phyloP scores from a whole-genome alignment of 2,329 filamentous ascomycete species.

The Neonectria ditissima region DNA sequence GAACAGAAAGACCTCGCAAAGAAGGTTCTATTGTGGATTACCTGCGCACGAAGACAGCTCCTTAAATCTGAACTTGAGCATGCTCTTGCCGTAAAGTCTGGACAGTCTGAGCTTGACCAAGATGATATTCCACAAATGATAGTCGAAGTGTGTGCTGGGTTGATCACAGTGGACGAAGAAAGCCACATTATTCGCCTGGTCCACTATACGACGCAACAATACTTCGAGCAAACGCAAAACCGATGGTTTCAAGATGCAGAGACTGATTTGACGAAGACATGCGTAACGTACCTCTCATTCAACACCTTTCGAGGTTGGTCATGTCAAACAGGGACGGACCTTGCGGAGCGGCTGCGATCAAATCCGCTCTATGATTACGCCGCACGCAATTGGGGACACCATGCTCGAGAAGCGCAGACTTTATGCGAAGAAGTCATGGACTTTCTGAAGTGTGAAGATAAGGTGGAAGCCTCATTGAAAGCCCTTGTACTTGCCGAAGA shows the following conservation, averaged over 20 bases:
- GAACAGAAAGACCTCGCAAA: slow-evolving; percentile 52
- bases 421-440: not conserved
- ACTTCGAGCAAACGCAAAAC: slow-evolving; percentile 49
- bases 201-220: slow-evolving; percentile 61
- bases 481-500: no score
- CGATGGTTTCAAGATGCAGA: slow-evolving; percentile 50
- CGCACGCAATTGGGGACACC: slow-evolving; percentile 26
- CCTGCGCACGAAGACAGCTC: slow-evolving; percentile 50
- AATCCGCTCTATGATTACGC: slow-evolving; percentile 27
- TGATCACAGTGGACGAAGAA: slow-evolving; percentile 55
- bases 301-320: slow-evolving; percentile 35
- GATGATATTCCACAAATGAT: slow-evolving; percentile 50
- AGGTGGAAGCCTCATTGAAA: no score
- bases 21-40: slow-evolving; percentile 55
- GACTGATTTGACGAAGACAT: slow-evolving; percentile 44
- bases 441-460: not conserved
- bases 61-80: slow-evolving; percentile 53
- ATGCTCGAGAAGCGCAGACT: slow-evolving; percentile 7
- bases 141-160: slow-evolving; percentile 54
- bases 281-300: slow-evolving; percentile 53
- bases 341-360: not conserved
- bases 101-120: slow-evolving; percentile 44
- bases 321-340: not conserved
- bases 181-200: slow-evolving; percentile 55
- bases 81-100: slow-evolving; percentile 54